Conservation (phyloP, 1,139 yeast species). For the Zhuliangozyma blackwelliae region DNA sequence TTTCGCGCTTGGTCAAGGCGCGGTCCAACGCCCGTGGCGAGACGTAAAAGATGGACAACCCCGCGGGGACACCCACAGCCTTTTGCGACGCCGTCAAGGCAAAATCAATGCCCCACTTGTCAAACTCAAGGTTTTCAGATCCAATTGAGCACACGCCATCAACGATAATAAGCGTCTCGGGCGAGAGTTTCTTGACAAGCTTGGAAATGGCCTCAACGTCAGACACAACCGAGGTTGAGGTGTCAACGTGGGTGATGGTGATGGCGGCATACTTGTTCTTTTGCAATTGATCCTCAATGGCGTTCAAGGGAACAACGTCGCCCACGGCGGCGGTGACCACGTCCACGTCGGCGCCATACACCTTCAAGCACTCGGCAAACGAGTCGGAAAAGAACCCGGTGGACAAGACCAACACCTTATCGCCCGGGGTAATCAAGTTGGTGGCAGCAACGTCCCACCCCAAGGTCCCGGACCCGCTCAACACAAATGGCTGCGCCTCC, state of each 20-base stretch:
- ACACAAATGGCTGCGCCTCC: conserved; percentile 69
- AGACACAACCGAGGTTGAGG: conserved; percentile 86
- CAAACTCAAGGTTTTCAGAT: conserved; percentile 81
- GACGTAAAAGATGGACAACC: conserved; percentile 73
- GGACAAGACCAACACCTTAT: conserved; percentile 71
- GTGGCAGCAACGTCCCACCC: conserved; percentile 93
- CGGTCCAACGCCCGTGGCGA: conserved; percentile 69
- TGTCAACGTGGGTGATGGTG: conserved; percentile 92
- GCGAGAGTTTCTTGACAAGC: conserved; percentile 60
- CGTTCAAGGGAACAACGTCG: conserved; percentile 56
- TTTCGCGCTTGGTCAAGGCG: conserved; percentile 54
- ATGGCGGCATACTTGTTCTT: conserved; percentile 57
- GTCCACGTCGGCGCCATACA: conserved; percentile 68
- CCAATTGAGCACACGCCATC: conserved; percentile 96
- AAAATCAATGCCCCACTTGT: conserved; percentile 85
- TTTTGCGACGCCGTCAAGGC: conserved; percentile 92
- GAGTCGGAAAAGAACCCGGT: conserved; percentile 93
- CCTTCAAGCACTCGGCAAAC: conserved; percentile 72
- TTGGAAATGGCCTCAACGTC: conserved; percentile 64
- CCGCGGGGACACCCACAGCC: conserved; percentile 94
- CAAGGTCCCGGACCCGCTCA: conserved; percentile 89
- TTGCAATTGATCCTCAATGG: conserved; percentile 52
- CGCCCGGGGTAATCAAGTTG: conserved; percentile 65
- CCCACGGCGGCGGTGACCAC: conserved; percentile 73
- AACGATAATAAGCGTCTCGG: conserved; percentile 77